Evolutionary conservation across 805 yeast species (phyloP).

Genomic region (Saturnispora gosingensis): DNA sequence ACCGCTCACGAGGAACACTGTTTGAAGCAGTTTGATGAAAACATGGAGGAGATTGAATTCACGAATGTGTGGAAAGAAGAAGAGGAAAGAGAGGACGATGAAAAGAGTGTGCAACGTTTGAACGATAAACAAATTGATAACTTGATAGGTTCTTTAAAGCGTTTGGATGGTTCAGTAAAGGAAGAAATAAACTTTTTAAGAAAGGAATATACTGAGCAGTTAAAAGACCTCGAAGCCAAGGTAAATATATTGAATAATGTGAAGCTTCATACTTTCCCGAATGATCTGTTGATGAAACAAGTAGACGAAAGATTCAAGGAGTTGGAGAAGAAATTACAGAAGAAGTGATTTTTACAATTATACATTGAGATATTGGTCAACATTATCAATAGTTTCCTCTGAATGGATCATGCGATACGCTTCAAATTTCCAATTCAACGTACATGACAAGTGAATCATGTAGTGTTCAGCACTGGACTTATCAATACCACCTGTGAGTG

Average conservation of each 20-base stretch:
- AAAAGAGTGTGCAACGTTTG: not conserved
- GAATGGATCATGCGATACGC: conserved; percentile 17
- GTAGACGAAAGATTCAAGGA: not conserved
- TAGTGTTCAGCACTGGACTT: conserved; percentile 54
- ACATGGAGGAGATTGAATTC: conserved; percentile 6
- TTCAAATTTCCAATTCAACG: conserved; percentile 82
- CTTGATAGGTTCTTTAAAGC: conserved; percentile 18
- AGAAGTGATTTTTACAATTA: conserved; percentile 2
- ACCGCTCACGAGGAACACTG: not conserved
- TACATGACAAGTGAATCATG: conserved; percentile 64
- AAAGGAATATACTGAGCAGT: conserved; percentile 13
- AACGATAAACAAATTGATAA: conserved; percentile 15
- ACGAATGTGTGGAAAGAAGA: not conserved
- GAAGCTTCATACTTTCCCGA: not conserved
- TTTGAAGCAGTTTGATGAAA: not conserved
- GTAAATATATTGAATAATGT: not conserved
- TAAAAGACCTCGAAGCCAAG: conserved; percentile 16
- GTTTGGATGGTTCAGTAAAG: conserved; percentile 23
- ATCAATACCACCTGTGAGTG: conserved; percentile 45
- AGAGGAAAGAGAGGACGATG: not conserved
- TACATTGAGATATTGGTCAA: conserved; percentile 22
- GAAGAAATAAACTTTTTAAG: conserved; percentile 3
- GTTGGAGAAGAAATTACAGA: not conserved
- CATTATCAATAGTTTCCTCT: conserved; percentile 1
- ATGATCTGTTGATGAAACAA: not conserved